Evolutionary conservation across 805 yeast species (phyloP).

Genomic region (Candida silvatica): DNA sequence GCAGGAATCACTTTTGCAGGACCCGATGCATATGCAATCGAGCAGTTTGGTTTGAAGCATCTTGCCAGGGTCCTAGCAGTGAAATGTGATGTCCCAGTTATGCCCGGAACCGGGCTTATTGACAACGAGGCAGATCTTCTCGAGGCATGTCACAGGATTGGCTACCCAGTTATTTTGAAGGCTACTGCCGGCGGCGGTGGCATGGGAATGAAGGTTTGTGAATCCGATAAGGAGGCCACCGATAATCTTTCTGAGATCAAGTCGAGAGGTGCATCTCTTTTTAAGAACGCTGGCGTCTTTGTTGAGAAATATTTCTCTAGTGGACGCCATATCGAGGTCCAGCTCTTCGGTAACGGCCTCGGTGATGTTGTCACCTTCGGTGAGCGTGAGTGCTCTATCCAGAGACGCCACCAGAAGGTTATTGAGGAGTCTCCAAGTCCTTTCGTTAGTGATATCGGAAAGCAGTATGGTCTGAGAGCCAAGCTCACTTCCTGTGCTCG

Average conservation of each 20-base stretch:
- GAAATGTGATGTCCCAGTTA: constrained; percentile 17
- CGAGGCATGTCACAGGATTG: constrained; percentile 12
- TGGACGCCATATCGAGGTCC: constrained; percentile 23
- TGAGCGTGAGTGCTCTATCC: constrained; percentile 24
- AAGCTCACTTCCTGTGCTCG: constrained; percentile 13
- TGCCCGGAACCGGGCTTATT: constrained; percentile 19
- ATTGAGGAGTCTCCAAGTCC: constrained; percentile 24
- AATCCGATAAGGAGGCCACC: constrained; percentile 8
- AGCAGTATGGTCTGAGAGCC: constrained; percentile 13
- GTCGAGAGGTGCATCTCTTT: constrained; percentile 18
- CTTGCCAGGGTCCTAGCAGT: constrained; percentile 18
- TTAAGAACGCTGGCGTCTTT: constrained; percentile 17
- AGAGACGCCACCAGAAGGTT: constrained; percentile 24
- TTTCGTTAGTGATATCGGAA: constrained; percentile 11
- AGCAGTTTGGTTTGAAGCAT: constrained; percentile 22
- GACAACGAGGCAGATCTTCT: constrained; percentile 7
- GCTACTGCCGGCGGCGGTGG: constrained; percentile 26
- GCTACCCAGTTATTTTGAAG: constrained; percentile 21
- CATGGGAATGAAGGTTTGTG: constrained; percentile 22
- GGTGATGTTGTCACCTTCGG: constrained; percentile 21
- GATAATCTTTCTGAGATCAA: constrained; percentile 12
- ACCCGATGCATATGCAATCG: constrained; percentile 17
- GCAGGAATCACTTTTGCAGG: constrained; percentile 19
- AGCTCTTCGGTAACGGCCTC: constrained; percentile 20
- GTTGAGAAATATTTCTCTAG: constrained; percentile 18